Conservation (phyloP, 2,329 filamentous ascomycete species). For the Pseudogymnoascus sp. region DNA sequence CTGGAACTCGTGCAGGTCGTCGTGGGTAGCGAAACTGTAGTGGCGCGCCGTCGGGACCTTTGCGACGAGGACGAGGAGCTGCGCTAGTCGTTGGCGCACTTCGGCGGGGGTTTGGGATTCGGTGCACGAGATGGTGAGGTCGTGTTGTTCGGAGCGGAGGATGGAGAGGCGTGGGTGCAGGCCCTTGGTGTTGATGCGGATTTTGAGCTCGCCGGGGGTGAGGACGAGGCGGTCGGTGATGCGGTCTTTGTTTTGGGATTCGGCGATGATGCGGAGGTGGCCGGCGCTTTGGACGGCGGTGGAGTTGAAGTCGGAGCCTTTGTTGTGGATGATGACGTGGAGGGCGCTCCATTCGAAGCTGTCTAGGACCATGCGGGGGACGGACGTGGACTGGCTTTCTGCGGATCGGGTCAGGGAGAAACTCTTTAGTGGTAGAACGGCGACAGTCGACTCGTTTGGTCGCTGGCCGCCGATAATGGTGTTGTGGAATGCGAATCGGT, state of each 20-base stretch:
- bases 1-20: slow-evolving; percentile 71
- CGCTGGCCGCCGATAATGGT: slow-evolving; percentile 53
- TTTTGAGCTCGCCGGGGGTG: slow-evolving; percentile 61
- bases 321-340: slow-evolving; percentile 63
- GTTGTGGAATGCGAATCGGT: slow-evolving; percentile 62
- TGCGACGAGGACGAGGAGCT: slow-evolving; percentile 36
- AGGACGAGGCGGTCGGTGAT: slow-evolving; percentile 79
- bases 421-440: slow-evolving; percentile 57
- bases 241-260: slow-evolving; percentile 61
- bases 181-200: slow-evolving; percentile 41
- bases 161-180: slow-evolving; percentile 55
- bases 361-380: slow-evolving; percentile 13
- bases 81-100: slow-evolving; percentile 51
- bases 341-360: slow-evolving; percentile 54
- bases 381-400: slow-evolving; percentile 28
- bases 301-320: slow-evolving; percentile 40
- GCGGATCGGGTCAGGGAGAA: slow-evolving; percentile 52
- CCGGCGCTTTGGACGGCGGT: slow-evolving; percentile 56
- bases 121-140: slow-evolving; percentile 67
- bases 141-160: slow-evolving; percentile 63
- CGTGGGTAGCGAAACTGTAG: slow-evolving; percentile 56
- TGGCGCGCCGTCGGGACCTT: slow-evolving; percentile 48
- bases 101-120: slow-evolving; percentile 57
- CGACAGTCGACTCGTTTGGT: slow-evolving; percentile 54
- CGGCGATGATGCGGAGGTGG: slow-evolving; percentile 63